Conservation (phyloP, 345 rosid species). For the Murraya koenigii region DNA sequence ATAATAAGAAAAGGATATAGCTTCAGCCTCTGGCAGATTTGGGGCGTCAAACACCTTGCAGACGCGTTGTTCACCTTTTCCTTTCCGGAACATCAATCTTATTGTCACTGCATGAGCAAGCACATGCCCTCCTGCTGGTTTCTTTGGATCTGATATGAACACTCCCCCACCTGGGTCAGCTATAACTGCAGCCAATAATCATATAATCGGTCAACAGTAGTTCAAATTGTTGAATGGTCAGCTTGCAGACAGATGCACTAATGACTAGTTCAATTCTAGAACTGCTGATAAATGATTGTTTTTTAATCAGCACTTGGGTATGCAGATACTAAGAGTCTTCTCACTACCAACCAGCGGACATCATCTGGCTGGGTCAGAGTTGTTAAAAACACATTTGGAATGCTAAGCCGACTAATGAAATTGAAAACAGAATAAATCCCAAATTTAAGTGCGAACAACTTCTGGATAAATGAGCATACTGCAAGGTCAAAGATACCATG, state of each 20-base stretch:
- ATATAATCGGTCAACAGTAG: not conserved
- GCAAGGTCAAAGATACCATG: not conserved
- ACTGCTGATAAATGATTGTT: not conserved
- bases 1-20: slow-evolving; percentile 64
- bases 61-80: slow-evolving; percentile 85
- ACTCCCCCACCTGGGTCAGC: slow-evolving; percentile 90
- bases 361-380: too few species aligned
- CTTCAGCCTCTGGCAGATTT: slow-evolving; percentile 87
- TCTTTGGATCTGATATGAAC: slow-evolving; percentile 86
- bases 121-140: slow-evolving; percentile 91
- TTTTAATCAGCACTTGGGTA: too few species aligned
- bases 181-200: slow-evolving; percentile 50
- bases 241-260: not conserved
- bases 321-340: too few species aligned
- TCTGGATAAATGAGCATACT: not conserved
- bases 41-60: slow-evolving; percentile 97
- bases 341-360: too few species aligned
- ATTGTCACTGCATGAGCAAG: slow-evolving; percentile 85
- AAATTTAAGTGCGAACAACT: not conserved
- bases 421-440: not conserved
- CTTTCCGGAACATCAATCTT: slow-evolving; percentile 89
- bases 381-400: not conserved
- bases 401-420: not conserved
- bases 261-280: not conserved
- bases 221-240: not conserved